Evolutionary conservation across 1,284 basidiomycete species (phyloP).

Genomic region (Athelia sp.): DNA sequence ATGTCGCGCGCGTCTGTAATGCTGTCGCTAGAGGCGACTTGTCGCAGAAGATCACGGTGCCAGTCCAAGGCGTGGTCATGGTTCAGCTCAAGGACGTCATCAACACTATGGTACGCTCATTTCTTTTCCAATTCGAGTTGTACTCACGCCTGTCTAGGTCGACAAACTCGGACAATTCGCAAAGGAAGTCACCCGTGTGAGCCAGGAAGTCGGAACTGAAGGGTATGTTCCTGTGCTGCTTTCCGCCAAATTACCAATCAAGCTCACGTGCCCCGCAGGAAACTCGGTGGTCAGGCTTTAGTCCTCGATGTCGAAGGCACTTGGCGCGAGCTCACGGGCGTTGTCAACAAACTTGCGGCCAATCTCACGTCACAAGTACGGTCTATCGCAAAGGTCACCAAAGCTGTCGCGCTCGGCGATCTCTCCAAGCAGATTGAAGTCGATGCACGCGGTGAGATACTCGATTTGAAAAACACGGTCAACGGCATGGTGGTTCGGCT

Average conservation of each 20-base stretch:
- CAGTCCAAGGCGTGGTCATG: slow-evolving; percentile 96
- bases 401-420: slow-evolving; percentile 95
- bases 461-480: slow-evolving; percentile 97
- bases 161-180: slow-evolving; percentile 81
- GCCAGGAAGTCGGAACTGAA: slow-evolving; percentile 90
- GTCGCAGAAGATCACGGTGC: slow-evolving; percentile 94
- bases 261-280: slow-evolving; percentile 35
- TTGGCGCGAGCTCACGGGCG: slow-evolving; percentile 86
- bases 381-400: slow-evolving; percentile 95
- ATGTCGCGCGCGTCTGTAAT: slow-evolving; percentile 89
- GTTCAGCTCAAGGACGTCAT: slow-evolving; percentile 97
- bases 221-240: slow-evolving; percentile 42
- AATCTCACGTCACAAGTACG: slow-evolving; percentile 95
- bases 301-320: slow-evolving; percentile 93
- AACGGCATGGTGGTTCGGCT: slow-evolving; percentile 96
- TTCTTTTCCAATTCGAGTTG: slow-evolving; percentile 9
- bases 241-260: slow-evolving; percentile 1
- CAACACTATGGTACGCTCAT: slow-evolving; percentile 80
- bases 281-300: slow-evolving; percentile 89
- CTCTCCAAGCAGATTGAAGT: slow-evolving; percentile 96
- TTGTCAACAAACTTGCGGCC: slow-evolving; percentile 90
- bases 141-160: slow-evolving; percentile 33
- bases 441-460: slow-evolving; percentile 92
- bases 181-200: slow-evolving; percentile 81
- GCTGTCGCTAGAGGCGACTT: slow-evolving; percentile 94